A percentile compares a stretch with the other conserved stretches of the same genome.
Conservation (phyloP, 495 filamentous ascomycete species). For the Aspergillus cristatus region DNA sequence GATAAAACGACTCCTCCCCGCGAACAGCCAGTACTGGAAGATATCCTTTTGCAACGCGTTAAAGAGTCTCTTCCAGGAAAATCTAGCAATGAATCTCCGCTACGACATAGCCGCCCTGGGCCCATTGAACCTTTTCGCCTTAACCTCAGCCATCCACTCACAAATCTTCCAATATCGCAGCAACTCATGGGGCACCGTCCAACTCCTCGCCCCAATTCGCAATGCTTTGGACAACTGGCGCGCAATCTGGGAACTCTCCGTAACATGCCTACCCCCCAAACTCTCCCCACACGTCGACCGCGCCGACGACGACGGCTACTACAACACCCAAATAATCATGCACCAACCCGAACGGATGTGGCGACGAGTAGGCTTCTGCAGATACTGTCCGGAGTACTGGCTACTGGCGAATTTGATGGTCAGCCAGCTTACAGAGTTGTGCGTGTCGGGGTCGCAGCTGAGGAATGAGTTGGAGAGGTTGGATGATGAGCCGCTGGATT, state of each 20-base stretch:
- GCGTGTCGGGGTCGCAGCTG: neutral
- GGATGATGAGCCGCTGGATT: conserved; percentile 10
- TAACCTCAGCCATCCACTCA: conserved; percentile 14
- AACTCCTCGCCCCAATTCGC: conserved; percentile 7
- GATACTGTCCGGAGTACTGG: conserved; percentile 13
- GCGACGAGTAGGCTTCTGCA: conserved; percentile 13
- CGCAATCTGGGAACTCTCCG: conserved; percentile 10
- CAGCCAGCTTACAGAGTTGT: conserved; percentile 4
- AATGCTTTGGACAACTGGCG: conserved; percentile 12
- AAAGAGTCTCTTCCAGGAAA: conserved; percentile 2
- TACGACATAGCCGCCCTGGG: conserved; percentile 4
- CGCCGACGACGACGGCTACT: conserved; percentile 1
- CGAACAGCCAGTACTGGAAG: conserved; percentile 8
- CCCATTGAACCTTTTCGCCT: conserved; percentile 13
- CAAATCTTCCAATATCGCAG: conserved; percentile 19
- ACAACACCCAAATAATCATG: conserved; percentile 5
- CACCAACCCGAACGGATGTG: conserved; percentile 8
- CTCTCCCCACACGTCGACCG: too few species aligned
- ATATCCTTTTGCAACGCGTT: conserved; percentile 10
- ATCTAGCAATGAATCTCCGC: too few species aligned
- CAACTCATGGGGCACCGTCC: conserved; percentile 6
- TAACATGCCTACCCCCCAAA: neutral
- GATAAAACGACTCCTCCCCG: conserved; percentile 4
- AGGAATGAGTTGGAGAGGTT: conserved; percentile 4
- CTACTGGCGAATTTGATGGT: conserved; percentile 14